phyloP scores from a whole-genome alignment of 805 yeast species.

The Sugiyamaella mastotermitis region DNA sequence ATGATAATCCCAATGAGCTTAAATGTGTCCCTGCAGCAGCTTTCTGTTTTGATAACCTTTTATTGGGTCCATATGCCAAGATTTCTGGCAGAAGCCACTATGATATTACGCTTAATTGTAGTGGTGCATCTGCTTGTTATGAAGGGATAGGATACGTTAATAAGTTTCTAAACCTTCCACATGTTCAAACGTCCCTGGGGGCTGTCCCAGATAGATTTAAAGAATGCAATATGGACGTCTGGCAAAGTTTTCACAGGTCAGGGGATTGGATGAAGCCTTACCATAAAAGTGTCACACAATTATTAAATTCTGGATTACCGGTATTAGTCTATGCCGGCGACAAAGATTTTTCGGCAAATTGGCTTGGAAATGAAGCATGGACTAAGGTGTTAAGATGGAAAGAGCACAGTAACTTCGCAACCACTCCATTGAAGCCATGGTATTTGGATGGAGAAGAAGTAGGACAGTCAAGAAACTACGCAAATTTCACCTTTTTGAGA shows the following conservation, averaged over 20 bases:
- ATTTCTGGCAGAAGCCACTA: constrained; percentile 61
- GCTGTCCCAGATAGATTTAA: constrained; percentile 61
- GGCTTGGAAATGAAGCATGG: constrained; percentile 94
- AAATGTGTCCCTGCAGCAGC: constrained; percentile 89
- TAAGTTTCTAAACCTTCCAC: constrained; percentile 64
- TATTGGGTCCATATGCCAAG: constrained; percentile 52
- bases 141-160: constrained; percentile 64
- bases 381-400: constrained; percentile 61
- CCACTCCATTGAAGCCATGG: constrained; percentile 33
- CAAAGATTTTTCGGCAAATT: constrained; percentile 92
- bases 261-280: constrained; percentile 94
- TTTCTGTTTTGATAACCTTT: too few species aligned
- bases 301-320: constrained; percentile 70
- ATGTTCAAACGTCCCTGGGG: constrained; percentile 73
- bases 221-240: constrained; percentile 69
- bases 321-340: constrained; percentile 92
- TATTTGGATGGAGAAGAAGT: constrained; percentile 36
- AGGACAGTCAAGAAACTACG: constrained; percentile 51
- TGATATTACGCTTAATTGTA: constrained; percentile 57
- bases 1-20: constrained; percentile 62
- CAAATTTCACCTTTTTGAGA: constrained; percentile 69
- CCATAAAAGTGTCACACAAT: constrained; percentile 60
- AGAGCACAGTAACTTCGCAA: constrained; percentile 46
- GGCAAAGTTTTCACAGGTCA: constrained; percentile 59
- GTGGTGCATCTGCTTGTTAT: constrained; percentile 52